Conservation (phyloP, 176 grass and related monocot species). For the Aechmea fasciata region DNA sequence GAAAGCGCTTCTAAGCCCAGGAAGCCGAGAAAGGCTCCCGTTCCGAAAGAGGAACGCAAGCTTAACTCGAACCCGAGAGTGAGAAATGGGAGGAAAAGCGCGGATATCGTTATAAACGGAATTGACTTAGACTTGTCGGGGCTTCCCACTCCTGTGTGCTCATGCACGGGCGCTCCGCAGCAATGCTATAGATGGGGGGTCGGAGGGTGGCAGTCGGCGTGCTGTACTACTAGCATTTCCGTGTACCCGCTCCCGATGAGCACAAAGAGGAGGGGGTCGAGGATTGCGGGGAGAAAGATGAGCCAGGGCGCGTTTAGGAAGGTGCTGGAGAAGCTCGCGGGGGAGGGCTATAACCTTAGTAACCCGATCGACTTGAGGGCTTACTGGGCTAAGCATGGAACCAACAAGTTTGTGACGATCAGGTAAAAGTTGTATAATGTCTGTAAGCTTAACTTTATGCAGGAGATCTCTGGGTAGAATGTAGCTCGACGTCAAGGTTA, state of each 20-base stretch:
- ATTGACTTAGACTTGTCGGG: conserved; percentile 17
- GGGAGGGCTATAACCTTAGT: conserved; percentile 21
- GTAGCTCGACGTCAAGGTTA: background rate
- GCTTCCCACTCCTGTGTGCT: conserved; percentile 18
- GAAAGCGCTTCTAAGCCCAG: conserved; percentile 14
- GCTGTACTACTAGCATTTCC: conserved; percentile 24
- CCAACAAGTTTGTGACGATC: conserved; percentile 27
- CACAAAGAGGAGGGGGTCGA: conserved; percentile 17
- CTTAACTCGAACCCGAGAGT: background rate
- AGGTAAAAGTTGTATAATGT: conserved; percentile 14
- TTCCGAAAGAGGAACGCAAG: conserved; percentile 5
- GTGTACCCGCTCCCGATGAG: conserved; percentile 22
- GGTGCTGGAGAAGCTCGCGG: conserved; percentile 20
- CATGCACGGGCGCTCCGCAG: conserved; percentile 12
- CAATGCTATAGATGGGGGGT: conserved; percentile 24
- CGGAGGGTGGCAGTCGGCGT: conserved; percentile 23
- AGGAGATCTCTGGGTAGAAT: conserved; percentile 1
- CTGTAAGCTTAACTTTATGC: conserved; percentile 4
- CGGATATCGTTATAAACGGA: conserved; percentile 20
- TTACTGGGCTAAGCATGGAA: conserved; percentile 24
- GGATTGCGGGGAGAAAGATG: conserved; percentile 20
- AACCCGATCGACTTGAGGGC: conserved; percentile 21
- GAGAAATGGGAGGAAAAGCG: background rate
- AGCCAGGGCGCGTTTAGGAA: conserved; percentile 25
- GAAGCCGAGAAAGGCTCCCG: conserved; percentile 19